A percentile compares a stretch with the other conserved stretches of the same genome.
phyloP scores from a whole-genome alignment of 192 early-diverging fungal species.

The Backusella liffmaniae region DNA sequence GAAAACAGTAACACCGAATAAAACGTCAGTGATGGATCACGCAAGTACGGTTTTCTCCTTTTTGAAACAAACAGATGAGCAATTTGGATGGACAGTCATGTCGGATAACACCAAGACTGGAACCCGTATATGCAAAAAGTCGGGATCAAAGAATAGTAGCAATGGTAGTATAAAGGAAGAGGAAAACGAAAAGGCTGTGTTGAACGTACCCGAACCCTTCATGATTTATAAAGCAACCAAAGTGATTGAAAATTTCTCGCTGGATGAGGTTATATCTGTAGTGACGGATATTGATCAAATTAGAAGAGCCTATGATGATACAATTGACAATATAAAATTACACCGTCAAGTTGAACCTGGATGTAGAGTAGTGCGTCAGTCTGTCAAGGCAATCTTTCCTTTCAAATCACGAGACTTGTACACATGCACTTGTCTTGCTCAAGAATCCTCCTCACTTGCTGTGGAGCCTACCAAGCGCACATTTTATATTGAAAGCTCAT shows the following conservation, averaged over 20 bases:
- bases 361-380: conserved; percentile 39
- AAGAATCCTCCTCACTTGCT: conserved; percentile 4
- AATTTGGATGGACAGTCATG: conserved; percentile 43
- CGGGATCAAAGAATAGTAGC: conserved; percentile 23
- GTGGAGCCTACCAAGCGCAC: conserved; percentile 18
- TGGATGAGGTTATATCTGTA: conserved; percentile 50
- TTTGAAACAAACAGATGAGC: conserved; percentile 39
- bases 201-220: conserved; percentile 44
- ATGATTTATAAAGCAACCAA: conserved; percentile 46
- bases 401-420: conserved; percentile 51
- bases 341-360: conserved; percentile 37
- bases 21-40: conserved; percentile 15
- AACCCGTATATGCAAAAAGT: conserved; percentile 41
- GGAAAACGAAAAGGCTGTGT: background rate
- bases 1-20: conserved; percentile 7
- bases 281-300: conserved; percentile 38
- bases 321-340: conserved; percentile 36
- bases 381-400: conserved; percentile 46
- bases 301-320: conserved; percentile 35
- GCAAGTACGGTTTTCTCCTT: conserved; percentile 25
- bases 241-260: conserved; percentile 50
- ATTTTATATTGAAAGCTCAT: conserved; percentile 31
- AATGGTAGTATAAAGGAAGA: background rate
- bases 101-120: conserved; percentile 42
- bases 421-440: conserved; percentile 35